Conservation (phyloP, 2,329 filamentous ascomycete species). For the Teratosphaeria destructans region DNA sequence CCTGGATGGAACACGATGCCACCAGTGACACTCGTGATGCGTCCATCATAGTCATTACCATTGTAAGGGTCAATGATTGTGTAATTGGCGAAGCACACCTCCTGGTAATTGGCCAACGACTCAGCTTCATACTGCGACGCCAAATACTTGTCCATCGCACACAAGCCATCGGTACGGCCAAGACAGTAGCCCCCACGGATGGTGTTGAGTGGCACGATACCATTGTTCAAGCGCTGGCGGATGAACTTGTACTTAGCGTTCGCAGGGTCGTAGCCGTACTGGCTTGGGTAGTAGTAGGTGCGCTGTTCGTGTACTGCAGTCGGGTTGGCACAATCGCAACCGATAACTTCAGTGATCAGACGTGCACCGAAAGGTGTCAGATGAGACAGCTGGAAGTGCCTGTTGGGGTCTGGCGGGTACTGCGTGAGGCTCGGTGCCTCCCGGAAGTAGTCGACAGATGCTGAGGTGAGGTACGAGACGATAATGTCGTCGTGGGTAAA, state of each 20-base stretch:
- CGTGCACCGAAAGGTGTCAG: conserved; percentile 47
- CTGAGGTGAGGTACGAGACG: conserved; percentile 39
- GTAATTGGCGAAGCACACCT: conserved; percentile 41
- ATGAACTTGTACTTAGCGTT: conserved; percentile 37
- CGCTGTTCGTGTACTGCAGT: conserved; percentile 29
- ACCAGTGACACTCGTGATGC: conserved; percentile 10
- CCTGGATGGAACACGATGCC: conserved; percentile 14
- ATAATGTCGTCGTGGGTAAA: conserved; percentile 46
- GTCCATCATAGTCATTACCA: conserved; percentile 34
- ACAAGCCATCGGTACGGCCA: conserved; percentile 37
- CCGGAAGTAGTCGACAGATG: conserved; percentile 46
- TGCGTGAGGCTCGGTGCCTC: conserved; percentile 34
- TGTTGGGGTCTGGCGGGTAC: conserved; percentile 34
- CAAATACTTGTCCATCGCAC: conserved; percentile 33
- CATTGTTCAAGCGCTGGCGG: conserved; percentile 41
- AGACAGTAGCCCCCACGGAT: conserved; percentile 39
- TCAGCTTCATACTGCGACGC: conserved; percentile 31
- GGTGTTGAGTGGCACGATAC: conserved; percentile 37
- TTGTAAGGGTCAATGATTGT: conserved; percentile 29
- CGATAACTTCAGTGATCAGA: conserved; percentile 47
- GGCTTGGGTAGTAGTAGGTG: conserved; percentile 32
- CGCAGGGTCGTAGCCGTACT: conserved; percentile 37
- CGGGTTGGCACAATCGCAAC: conserved; percentile 35
- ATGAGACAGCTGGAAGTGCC: conserved; percentile 40
- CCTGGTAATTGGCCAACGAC: conserved; percentile 36